Base-by-base conservation (phyloP, 805 yeast genomes). In the Scheffersomyces coipomensis region DNA sequence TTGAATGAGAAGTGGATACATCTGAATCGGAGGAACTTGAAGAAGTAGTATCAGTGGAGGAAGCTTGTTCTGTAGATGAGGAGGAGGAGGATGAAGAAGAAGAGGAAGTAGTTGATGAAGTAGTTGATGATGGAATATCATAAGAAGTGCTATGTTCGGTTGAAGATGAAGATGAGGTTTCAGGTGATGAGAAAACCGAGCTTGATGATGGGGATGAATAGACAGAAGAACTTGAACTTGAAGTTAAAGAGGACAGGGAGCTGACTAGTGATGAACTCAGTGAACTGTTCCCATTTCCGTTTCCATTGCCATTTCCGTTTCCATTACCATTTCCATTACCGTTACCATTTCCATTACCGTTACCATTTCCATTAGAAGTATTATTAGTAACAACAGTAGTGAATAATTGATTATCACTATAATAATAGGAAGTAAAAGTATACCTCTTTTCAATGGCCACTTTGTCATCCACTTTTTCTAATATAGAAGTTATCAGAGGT, bases 1-100 rank as follows among this genome's bases (percentile, higher is more conserved):
- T 35, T 15, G 19, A 21, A 26, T 34, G 21, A 13, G 33, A 26
- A 9, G 37, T 30, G 17, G 37, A 16, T 18, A 39, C 29, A 5
- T 38, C 3, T 13, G 49, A 19, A 4, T 47, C 11, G 12, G 34
- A 31, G 18, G 39, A 29, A 37, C 43, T 16, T 8, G 34, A 13
- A 19, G 45, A 19, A 9, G 29, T 24, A 19, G 44, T 15, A 16
- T 38, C 11, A 16, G 39, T 23, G 12, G 37, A 33, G 13, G 37
- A 32, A 11, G 16, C 19, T 4, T 23, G 3, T 31, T 40, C 22
- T 18, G 45, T 16, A 10, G 47, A 23, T 10, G 43, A 10, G 17
- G 45, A 10, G 19, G 34, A 27, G 24, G 43, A 27, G n/a, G 37
- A 23, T 24, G 40, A 19, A 12, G 27, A 7, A 22, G 27, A 12